phyloP scores from a whole-genome alignment of 345 rosid species.

The Cardiospermum halicacabum region DNA sequence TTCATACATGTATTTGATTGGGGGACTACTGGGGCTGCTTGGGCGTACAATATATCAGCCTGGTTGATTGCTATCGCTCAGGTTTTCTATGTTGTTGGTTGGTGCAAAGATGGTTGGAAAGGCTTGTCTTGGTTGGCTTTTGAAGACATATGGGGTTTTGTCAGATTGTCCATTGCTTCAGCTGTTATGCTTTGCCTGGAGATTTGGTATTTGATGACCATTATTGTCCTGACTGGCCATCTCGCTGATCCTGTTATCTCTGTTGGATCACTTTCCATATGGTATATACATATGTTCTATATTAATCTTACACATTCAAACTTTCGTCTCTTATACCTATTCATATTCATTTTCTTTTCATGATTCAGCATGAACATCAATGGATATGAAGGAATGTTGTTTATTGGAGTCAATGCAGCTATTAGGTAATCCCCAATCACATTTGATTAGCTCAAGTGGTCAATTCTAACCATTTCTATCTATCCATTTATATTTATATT shows the following conservation, averaged over 20 bases:
- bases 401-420: slow-evolving; percentile 89
- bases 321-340: neutral
- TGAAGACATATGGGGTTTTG: slow-evolving; percentile 74
- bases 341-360: neutral
- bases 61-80: slow-evolving; percentile 72
- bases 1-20: slow-evolving; percentile 60
- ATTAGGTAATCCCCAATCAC: slow-evolving; percentile 78
- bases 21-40: slow-evolving; percentile 82
- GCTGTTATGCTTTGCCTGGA: slow-evolving; percentile 95
- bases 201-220: slow-evolving; percentile 96
- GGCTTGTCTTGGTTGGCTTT: slow-evolving; percentile 89
- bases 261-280: slow-evolving; percentile 90
- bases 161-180: slow-evolving; percentile 79
- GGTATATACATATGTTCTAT: slow-evolving; percentile 37
- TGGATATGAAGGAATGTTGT: slow-evolving; percentile 98
- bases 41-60: slow-evolving; percentile 63
- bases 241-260: slow-evolving; percentile 79
- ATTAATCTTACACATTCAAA: neutral
- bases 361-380: slow-evolving; percentile 87
- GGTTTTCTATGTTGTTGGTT: slow-evolving; percentile 68
- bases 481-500: neutral
- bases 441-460: too few species aligned
- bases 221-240: slow-evolving; percentile 93
- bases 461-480: too few species aligned
- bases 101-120: slow-evolving; percentile 87